Evolutionary conservation across 2,329 filamentous ascomycete species (phyloP), one percentile per base, ranked within the genome.

Genomic region (Diaporthe helianthi): DNA sequence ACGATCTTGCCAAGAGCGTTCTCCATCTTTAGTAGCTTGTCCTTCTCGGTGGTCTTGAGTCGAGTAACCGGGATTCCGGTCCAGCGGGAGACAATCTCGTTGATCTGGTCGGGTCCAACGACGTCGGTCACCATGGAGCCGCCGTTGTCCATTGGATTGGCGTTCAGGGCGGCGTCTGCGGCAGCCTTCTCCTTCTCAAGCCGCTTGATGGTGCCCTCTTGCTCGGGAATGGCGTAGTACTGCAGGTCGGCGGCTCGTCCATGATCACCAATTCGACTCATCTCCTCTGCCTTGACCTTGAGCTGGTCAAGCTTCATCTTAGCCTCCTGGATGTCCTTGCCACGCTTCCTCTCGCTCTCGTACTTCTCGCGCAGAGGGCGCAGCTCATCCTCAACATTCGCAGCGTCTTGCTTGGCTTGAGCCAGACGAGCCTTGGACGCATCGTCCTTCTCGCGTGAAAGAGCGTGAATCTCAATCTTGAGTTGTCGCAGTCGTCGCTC

Each of bases 11-110:
- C 84, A 8, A 99, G 89, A 55, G 91, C 90, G 76, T 89, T 92
- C 82, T 99, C 96, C 96, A 99, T 99, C 76, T 97, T 87, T 72
- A 99, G 87, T n/a, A 99, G 87, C 85, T 98, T 98, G 79, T 99
- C 96, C 83, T 97, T 98, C 82, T 99, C 96, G 0, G 94, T 92
- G 0, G 96, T 98, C 83, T 92, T 95, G 49, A 99, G 89, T 71
- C 95, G 88, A 5, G 94, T 98, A 70, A 99, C 93, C 1, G 96
- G 96, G 75, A 99, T 99, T 73, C 96, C 96, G n/a, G 96, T 99
- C 93, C 94, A 98, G 71, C 94, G 91, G 67, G 92, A 92, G 65
- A 99, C 96, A 71, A 99, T 99, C 78, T 98, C 95, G 79, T 99
- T 98, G 86, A 99, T 99, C 80, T 99, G 94, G 73, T 99, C 96